Evolutionary conservation across 495 filamentous ascomycete genomes (phyloP).

Genomic region (Penicillium canariense): DNA sequence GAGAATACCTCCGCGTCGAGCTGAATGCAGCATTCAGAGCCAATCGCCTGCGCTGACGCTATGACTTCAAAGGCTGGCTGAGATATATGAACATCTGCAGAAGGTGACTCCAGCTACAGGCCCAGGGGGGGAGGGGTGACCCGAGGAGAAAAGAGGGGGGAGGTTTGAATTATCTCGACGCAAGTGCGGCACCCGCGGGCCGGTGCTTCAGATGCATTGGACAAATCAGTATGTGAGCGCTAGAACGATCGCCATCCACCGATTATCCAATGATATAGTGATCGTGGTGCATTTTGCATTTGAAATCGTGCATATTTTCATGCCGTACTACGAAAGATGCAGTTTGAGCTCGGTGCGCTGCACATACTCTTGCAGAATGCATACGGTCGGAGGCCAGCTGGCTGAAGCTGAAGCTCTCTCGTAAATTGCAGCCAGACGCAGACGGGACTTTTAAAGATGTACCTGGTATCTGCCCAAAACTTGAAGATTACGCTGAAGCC

Average conservation of each 20-base stretch:
- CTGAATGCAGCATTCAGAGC: neutral
- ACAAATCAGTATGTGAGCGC: neutral
- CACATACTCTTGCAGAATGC: neutral
- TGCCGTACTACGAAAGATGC: neutral
- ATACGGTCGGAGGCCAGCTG: neutral
- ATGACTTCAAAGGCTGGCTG: neutral
- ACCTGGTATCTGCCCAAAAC: no score
- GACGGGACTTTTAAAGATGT: no score
- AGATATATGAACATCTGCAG: neutral
- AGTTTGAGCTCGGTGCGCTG: neutral
- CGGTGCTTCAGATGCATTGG: neutral
- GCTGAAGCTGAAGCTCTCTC: neutral
- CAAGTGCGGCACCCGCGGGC: neutral
- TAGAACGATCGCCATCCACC: neutral
- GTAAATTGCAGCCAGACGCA: neutral
- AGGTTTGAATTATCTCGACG: no score
- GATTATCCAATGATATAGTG: no score
- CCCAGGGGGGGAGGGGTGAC: no score
- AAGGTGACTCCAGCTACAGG: neutral
- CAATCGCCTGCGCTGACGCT: neutral
- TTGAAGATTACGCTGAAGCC: no score
- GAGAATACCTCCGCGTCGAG: neutral
- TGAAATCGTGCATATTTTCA: neutral
- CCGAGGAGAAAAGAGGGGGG: no score
- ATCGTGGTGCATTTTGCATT: neutral